Conservation (phyloP, 129 eudicot species). For the Arctium minus region DNA sequence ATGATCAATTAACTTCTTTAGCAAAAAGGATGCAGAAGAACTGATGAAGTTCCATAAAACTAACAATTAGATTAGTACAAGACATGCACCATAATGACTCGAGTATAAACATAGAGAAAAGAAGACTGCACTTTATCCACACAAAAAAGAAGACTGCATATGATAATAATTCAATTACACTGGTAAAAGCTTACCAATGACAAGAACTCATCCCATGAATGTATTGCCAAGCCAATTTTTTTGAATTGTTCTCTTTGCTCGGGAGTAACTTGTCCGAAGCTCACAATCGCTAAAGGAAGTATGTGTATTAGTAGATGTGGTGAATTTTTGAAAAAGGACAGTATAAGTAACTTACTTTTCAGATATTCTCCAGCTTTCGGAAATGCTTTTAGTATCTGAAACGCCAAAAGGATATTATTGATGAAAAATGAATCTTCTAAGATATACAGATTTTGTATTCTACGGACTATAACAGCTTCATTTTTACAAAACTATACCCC, state of each 20-base stretch:
- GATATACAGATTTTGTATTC: conserved; percentile 3
- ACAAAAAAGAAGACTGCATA: neutral
- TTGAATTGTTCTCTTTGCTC: conserved; percentile 66
- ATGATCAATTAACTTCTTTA: neutral
- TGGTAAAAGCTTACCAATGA: conserved; percentile 53
- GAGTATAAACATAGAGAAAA: neutral
- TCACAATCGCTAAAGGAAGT: conserved; percentile 65
- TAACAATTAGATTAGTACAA: neutral
- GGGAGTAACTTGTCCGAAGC: conserved; percentile 71
- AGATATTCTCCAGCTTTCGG: conserved; percentile 64
- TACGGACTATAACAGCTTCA: neutral
- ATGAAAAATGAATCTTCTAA: neutral
- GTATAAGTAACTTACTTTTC: conserved; percentile 59
- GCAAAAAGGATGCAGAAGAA: neutral
- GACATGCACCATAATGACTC: neutral
- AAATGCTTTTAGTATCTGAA: conserved; percentile 77
- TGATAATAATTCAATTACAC: neutral
- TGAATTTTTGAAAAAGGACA: neutral
- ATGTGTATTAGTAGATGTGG: conserved; percentile 6
- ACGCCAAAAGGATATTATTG: conserved; percentile 10
- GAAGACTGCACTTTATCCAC: neutral
- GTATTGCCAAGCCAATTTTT: conserved; percentile 53
- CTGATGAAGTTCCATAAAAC: neutral
- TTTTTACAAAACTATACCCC: neutral
- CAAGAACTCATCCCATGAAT: conserved; percentile 90